A percentile compares a stretch with the other conserved stretches of the same genome.
These are phyloP conservation scores for Aspergillus ibericus DNA, from an alignment of 2,329 filamentous ascomycete species.

Conservation along the genomic window DNA sequence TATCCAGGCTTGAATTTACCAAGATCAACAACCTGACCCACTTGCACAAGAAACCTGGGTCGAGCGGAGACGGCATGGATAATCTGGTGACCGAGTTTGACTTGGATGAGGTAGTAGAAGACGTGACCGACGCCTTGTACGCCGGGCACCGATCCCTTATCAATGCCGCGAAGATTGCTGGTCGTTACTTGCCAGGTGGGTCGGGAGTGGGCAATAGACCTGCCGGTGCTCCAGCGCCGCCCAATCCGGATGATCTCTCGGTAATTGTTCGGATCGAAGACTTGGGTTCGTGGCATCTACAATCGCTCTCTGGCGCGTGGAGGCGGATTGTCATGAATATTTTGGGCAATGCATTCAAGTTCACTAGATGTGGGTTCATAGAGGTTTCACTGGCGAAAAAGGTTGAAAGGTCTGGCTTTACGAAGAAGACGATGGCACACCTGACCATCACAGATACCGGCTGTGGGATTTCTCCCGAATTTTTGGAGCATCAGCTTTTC, in stretches of 20 bases:
- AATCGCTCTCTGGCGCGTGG: constrained; percentile 32
- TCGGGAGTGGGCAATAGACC: constrained; percentile 5
- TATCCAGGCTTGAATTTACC: constrained; percentile 32
- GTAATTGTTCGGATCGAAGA: constrained; percentile 33
- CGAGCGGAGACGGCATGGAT: constrained; percentile 15
- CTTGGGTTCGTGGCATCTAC: constrained; percentile 29
- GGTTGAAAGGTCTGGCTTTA: constrained; percentile 8
- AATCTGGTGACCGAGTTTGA: constrained; percentile 33
- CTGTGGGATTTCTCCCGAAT: constrained; percentile 61
- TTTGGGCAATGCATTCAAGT: constrained; percentile 40
- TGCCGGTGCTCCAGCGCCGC: background rate
- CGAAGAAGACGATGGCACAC: constrained; percentile 21
- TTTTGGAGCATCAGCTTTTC: constrained; percentile 58
- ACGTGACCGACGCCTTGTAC: constrained; percentile 31
- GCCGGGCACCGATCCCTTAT: constrained; percentile 23
- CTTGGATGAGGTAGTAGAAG: constrained; percentile 32
- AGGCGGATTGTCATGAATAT: constrained; percentile 41
- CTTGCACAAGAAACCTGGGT: constrained; percentile 11
- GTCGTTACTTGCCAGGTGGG: constrained; percentile 13
- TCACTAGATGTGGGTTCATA: constrained; percentile 34
- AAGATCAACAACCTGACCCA: constrained; percentile 36
- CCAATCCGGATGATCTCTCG: constrained; percentile 18
- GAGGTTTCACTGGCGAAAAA: constrained; percentile 28
- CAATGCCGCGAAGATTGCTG: constrained; percentile 13
- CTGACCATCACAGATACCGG: constrained; percentile 62